Conservation (phyloP, 2,329 filamentous ascomycete species). For the Microsporum ferrugineum region DNA sequence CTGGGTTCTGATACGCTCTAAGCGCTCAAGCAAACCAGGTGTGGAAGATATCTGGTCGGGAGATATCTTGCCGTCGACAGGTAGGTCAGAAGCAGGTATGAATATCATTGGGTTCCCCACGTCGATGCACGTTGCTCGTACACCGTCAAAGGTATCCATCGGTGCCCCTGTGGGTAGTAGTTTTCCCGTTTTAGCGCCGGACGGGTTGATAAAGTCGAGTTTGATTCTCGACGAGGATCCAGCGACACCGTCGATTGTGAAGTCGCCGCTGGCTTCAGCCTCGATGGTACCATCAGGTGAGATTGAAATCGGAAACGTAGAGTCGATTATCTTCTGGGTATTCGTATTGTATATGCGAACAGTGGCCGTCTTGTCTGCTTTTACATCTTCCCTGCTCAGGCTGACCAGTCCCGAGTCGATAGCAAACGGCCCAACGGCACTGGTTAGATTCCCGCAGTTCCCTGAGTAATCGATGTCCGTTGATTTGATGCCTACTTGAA, state of each 20-base stretch:
- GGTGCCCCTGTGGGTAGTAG: slow-evolving; percentile 49
- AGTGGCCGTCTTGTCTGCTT: slow-evolving; percentile 22
- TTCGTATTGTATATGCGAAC: slow-evolving; percentile 61
- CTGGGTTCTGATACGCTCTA: slow-evolving; percentile 47
- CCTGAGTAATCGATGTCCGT: slow-evolving; percentile 52
- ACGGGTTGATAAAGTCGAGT: slow-evolving; percentile 52
- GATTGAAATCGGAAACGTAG: slow-evolving; percentile 41
- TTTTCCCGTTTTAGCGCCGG: slow-evolving; percentile 52
- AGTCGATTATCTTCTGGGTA: slow-evolving; percentile 52
- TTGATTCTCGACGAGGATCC: slow-evolving; percentile 47
- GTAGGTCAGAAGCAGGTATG: slow-evolving; percentile 44
- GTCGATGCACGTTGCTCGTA: slow-evolving; percentile 49
- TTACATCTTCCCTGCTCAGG: slow-evolving; percentile 11
- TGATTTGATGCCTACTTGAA: slow-evolving; percentile 54
- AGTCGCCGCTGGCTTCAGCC: slow-evolving; percentile 42
- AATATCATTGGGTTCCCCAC: slow-evolving; percentile 55
- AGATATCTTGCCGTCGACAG: slow-evolving; percentile 37
- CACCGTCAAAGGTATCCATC: slow-evolving; percentile 41
- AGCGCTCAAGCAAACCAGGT: slow-evolving; percentile 31
- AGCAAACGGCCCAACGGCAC: slow-evolving; percentile 55
- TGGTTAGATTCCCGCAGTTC: slow-evolving; percentile 67
- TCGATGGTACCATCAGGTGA: slow-evolving; percentile 29
- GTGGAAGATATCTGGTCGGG: slow-evolving; percentile 45
- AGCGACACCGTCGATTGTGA: slow-evolving; percentile 53
- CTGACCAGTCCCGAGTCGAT: slow-evolving; percentile 44